Evolutionary conservation across 1,284 basidiomycete genomes (phyloP).

Genomic region (Ceratobasidium sp.): DNA sequence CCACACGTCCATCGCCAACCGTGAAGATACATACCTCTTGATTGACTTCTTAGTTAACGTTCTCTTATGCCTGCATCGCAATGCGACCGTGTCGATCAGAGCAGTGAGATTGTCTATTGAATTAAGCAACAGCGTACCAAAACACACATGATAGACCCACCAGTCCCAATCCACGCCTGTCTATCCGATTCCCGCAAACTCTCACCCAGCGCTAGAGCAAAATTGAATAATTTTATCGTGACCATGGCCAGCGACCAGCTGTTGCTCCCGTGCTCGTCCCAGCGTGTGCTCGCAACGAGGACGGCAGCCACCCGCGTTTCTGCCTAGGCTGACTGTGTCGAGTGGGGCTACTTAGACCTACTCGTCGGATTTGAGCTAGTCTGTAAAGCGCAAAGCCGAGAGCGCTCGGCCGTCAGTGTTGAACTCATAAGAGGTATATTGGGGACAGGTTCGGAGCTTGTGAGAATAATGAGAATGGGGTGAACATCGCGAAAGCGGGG

Average conservation of each 20-base stretch:
- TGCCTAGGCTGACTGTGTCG: neutral
- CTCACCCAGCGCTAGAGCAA: neutral
- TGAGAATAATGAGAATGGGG: slow-evolving; percentile 21
- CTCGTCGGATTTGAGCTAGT: slow-evolving; percentile 63
- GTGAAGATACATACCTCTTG: neutral
- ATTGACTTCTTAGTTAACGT: neutral
- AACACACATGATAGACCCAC: slow-evolving; percentile 11
- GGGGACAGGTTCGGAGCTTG: neutral
- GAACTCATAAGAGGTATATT: neutral
- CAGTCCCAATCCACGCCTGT: neutral
- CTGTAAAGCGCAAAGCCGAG: slow-evolving; percentile 53
- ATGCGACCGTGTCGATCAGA: neutral
- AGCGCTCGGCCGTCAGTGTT: slow-evolving; percentile 13
- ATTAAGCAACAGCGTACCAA: slow-evolving; percentile 4
- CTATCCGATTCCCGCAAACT: neutral
- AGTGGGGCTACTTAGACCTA: slow-evolving; percentile 44
- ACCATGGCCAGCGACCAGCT: slow-evolving; percentile 10
- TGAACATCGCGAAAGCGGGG: slow-evolving; percentile 21
- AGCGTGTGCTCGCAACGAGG: slow-evolving; percentile 33
- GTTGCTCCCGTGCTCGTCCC: neutral
- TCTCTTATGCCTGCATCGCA: neutral
- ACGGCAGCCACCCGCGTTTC: slow-evolving; percentile 38
- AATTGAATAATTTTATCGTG: neutral
- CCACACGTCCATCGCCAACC: neutral
- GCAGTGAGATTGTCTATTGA: slow-evolving; percentile 10